Evolutionary conservation across 805 yeast species (phyloP).

Genomic region (Maudiozyma pseudohumilis): DNA sequence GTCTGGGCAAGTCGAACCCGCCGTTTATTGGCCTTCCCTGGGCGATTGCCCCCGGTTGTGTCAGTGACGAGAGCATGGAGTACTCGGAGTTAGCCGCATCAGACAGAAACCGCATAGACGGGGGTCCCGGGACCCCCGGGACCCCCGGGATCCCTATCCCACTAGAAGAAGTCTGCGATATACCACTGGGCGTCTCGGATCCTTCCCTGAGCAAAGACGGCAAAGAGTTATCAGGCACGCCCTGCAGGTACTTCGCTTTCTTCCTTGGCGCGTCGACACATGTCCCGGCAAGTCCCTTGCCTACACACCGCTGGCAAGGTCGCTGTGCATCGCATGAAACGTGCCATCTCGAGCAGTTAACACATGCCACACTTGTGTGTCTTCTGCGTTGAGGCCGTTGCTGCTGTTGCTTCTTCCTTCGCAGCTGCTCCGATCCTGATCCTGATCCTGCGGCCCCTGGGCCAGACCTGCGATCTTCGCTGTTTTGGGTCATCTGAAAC

Average conservation of each 20-base stretch:
- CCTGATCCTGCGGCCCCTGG: too few relatives aligned
- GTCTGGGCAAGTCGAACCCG: not conserved
- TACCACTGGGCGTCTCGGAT: not conserved
- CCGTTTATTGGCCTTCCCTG: conserved; percentile 17
- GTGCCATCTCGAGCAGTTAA: conserved; percentile 84
- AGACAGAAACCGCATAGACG: conserved; percentile 39
- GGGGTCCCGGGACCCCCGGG: too few relatives aligned
- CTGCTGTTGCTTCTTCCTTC: too few relatives aligned
- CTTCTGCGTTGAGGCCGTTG: too few relatives aligned
- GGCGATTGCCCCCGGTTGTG: conserved; percentile 32
- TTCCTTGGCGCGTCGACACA: conserved; percentile 90
- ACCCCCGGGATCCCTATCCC: too few relatives aligned
- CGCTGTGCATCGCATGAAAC: conserved; percentile 79
- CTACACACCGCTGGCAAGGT: conserved; percentile 73
- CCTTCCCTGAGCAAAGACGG: conserved; percentile 9
- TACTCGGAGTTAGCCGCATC: conserved; percentile 68
- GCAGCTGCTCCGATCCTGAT: too few relatives aligned
- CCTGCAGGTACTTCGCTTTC: conserved; percentile 68
- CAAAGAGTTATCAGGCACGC: conserved; percentile 35
- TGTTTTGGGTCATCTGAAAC: too few relatives aligned
- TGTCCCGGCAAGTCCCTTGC: conserved; percentile 52
- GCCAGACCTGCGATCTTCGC: too few relatives aligned
- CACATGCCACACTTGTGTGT: conserved; percentile 81
- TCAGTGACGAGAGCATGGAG: conserved; percentile 54
- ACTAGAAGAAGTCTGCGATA: too few relatives aligned